These are phyloP conservation scores for Leptographium lundbergii DNA, from an alignment of 2,329 filamentous ascomycete genomes.

Conservation along the genomic window DNA sequence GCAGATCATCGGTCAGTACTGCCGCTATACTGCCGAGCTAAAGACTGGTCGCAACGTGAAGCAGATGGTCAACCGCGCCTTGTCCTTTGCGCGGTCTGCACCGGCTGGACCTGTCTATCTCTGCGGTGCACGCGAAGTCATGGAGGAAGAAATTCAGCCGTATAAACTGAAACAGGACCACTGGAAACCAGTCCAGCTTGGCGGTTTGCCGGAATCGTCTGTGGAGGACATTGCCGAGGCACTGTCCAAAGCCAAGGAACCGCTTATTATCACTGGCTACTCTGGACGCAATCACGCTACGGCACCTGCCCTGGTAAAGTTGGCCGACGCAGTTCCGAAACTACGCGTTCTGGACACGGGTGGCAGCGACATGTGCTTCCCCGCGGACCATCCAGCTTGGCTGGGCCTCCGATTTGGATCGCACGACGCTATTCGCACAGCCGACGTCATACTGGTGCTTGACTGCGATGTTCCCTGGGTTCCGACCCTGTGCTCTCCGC, in stretches of 20 bases:
- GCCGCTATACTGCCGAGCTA: conserved; percentile 70
- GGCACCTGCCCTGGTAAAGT: conserved; percentile 47
- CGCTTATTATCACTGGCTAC: conserved; percentile 60
- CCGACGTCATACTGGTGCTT: conserved; percentile 74
- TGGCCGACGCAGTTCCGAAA: conserved; percentile 56
- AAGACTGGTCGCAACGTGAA: conserved; percentile 78
- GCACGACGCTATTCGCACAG: conserved; percentile 59
- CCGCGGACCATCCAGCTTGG: conserved; percentile 54
- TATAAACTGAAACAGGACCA: conserved; percentile 55
- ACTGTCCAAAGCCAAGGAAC: conserved; percentile 49
- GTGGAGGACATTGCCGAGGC: conserved; percentile 48
- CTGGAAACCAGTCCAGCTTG: conserved; percentile 60
- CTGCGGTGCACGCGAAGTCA: conserved; percentile 64
- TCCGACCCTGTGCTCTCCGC: conserved; percentile 54
- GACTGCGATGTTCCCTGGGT: conserved; percentile 95
- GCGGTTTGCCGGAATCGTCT: conserved; percentile 40
- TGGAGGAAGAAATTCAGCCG: conserved; percentile 72
- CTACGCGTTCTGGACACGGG: conserved; percentile 63
- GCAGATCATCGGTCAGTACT: conserved; percentile 64
- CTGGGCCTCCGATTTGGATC: conserved; percentile 61
- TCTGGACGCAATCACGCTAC: conserved; percentile 54
- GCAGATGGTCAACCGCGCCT: conserved; percentile 74
- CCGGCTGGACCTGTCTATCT: conserved; percentile 74
- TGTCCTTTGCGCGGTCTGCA: conserved; percentile 68
- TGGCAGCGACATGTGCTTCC: conserved; percentile 73